phyloP scores from a whole-genome alignment of 352 stramenopile species.

The Globisporangium nunn region DNA sequence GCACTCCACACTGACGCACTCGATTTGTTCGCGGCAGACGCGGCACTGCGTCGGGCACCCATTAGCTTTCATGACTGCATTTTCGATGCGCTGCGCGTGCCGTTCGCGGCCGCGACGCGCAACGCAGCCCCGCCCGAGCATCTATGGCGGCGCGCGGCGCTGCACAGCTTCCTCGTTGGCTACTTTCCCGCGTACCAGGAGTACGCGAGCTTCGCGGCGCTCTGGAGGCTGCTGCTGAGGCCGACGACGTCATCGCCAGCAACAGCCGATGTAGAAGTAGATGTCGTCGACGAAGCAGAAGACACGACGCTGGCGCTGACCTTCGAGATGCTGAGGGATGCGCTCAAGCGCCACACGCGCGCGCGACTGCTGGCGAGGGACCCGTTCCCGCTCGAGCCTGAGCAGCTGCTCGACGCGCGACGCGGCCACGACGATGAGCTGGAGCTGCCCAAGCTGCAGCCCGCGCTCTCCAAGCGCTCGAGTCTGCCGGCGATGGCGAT shows the following conservation, averaged over 20 bases:
- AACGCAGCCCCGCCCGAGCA: conserved; percentile 8
- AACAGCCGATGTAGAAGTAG: neutral
- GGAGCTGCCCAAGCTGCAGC: conserved; percentile 13
- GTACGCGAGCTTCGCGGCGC: conserved; percentile 16
- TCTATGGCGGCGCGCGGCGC: conserved; percentile 18
- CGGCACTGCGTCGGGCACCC: neutral
- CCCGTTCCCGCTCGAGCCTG: conserved; percentile 23
- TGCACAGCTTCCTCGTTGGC: conserved; percentile 23
- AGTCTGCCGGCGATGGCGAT: conserved; percentile 5
- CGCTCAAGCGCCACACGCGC: conserved; percentile 27
- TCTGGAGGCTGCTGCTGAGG: conserved; percentile 16
- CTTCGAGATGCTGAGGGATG: conserved; percentile 10
- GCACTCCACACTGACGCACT: neutral
- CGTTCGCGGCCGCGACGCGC: conserved; percentile 7
- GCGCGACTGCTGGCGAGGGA: conserved; percentile 33
- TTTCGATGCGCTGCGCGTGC: conserved; percentile 21
- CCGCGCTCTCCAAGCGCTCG: conserved; percentile 1
- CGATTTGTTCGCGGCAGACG: neutral
- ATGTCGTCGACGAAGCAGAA: neutral
- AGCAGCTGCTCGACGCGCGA: conserved; percentile 8
- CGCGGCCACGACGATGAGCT: conserved; percentile 12
- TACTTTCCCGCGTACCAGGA: conserved; percentile 37
- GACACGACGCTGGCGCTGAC: neutral
- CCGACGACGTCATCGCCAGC: neutral
- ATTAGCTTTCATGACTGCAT: conserved; percentile 33